phyloP scores from a whole-genome alignment of 805 yeast species.

The Barnettozyma vustinii region DNA sequence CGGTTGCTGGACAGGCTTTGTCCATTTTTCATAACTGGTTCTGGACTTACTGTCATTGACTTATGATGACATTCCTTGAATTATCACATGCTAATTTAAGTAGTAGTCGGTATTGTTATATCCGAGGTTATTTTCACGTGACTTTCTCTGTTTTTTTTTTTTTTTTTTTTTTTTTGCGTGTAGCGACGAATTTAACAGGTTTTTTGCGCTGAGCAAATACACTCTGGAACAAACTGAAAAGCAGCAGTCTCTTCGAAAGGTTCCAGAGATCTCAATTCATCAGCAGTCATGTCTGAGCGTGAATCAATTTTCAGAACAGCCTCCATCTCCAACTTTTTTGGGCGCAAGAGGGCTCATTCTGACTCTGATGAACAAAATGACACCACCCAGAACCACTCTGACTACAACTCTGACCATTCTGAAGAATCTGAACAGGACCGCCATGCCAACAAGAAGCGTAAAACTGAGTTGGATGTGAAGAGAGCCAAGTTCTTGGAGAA shows the following conservation, averaged over 20 bases:
- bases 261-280: not conserved
- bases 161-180: not conserved
- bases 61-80: not conserved
- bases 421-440: constrained; percentile 8
- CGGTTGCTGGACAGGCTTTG: too few relatives aligned
- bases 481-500: constrained; percentile 29
- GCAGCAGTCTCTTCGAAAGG: not conserved
- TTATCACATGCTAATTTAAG: constrained; percentile 1
- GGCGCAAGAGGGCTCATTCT: constrained; percentile 5
- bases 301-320: constrained; percentile 9
- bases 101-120: not conserved
- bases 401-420: not conserved
- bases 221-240: not conserved
- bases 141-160: not conserved
- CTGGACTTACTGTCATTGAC: too few relatives aligned
- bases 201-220: not conserved
- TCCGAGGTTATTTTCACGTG: not conserved
- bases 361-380: constrained; percentile 6
- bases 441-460: constrained; percentile 18
- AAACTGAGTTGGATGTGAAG: constrained; percentile 22
- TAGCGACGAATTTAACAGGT: not conserved
- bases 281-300: constrained; percentile 1
- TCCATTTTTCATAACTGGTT: too few relatives aligned
- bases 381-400: not conserved
- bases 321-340: constrained; percentile 7